Evolutionary conservation across 805 yeast species (phyloP).

Genomic region (Nematodospora valgi): DNA sequence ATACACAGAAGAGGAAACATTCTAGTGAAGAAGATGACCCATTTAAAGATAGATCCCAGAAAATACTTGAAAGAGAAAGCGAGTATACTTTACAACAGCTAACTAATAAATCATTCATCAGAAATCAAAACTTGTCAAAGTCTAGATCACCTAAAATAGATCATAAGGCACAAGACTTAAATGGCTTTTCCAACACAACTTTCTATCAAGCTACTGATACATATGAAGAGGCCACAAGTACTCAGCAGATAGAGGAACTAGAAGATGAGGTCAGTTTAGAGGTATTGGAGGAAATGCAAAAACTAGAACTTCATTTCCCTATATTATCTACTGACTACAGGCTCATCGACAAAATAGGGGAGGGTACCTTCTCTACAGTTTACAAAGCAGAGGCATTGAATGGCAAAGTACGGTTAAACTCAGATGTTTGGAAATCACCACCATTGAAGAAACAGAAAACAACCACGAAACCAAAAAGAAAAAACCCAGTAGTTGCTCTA

Average conservation of each 20-base stretch:
- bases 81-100: not conserved
- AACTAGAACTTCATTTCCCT: conserved; percentile 52
- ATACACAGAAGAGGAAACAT: conserved; percentile 3
- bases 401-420: conserved; percentile 34
- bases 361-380: conserved; percentile 63
- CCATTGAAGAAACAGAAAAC: conserved; percentile 28
- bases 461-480: conserved; percentile 21
- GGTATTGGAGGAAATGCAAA: conserved; percentile 55
- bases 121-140: conserved; percentile 5
- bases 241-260: conserved; percentile 1
- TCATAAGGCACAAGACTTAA: not conserved
- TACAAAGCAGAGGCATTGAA: conserved; percentile 57
- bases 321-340: conserved; percentile 47
- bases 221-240: not conserved
- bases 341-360: conserved; percentile 58
- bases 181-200: not conserved
- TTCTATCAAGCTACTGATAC: not conserved
- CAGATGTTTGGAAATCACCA: conserved; percentile 45
- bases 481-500: conserved; percentile 68
- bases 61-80: not conserved
- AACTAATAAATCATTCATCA: not conserved
- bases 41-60: conserved; percentile 12
- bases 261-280: conserved; percentile 48
- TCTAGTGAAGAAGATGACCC: conserved; percentile 11
- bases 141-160: not conserved